Conservation (phyloP, 2,329 filamentous ascomycete species). For the Rhynchosporium graminicola region DNA sequence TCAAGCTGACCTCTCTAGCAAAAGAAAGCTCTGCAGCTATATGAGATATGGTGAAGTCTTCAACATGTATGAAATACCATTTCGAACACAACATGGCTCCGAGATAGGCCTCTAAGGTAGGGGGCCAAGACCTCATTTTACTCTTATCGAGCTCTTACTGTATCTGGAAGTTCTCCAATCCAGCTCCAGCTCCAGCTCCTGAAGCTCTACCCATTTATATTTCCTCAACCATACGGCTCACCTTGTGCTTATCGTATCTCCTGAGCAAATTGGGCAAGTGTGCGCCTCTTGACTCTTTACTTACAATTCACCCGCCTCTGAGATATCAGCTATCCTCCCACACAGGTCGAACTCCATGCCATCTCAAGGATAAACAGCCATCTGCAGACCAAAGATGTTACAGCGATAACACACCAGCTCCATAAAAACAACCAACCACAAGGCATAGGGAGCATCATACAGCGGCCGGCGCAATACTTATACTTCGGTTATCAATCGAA, state of each 20-base stretch:
- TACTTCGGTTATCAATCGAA: background rate
- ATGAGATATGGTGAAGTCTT: no score
- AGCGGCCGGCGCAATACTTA: background rate
- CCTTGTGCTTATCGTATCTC: background rate
- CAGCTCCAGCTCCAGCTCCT: constrained; percentile 7
- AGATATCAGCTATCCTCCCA: background rate
- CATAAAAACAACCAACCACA: background rate
- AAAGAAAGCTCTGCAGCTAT: no score
- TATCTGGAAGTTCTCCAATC: constrained; percentile 5
- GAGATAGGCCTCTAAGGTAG: background rate
- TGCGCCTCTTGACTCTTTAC: constrained; percentile 4
- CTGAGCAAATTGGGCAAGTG: background rate
- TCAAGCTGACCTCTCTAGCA: no score
- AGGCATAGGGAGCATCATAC: no score
- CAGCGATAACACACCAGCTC: background rate
- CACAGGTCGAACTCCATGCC: background rate
- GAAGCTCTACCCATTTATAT: background rate
- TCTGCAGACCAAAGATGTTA: background rate
- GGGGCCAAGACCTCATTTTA: background rate
- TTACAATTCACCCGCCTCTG: background rate
- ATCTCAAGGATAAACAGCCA: background rate
- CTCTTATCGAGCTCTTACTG: constrained; percentile 4
- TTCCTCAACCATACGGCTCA: background rate
- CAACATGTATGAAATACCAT: no score
- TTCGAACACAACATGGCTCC: background rate